Base-by-base conservation (phyloP, 2,329 filamentous ascomycete genomes). In the Fusarium nelsonii region DNA sequence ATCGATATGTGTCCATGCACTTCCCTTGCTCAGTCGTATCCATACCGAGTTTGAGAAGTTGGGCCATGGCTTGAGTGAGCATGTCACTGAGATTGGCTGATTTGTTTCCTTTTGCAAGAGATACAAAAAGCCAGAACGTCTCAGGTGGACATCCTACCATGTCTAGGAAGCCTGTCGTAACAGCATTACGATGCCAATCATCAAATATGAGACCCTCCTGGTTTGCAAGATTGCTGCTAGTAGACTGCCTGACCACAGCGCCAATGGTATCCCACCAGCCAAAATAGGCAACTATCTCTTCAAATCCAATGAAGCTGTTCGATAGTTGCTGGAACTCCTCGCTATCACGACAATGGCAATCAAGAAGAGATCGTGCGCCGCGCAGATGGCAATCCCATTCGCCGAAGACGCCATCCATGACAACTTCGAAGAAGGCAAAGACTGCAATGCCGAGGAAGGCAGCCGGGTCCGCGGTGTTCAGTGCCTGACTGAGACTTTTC, bases 401-500 rank as follows among this genome's bases (percentile, higher is more conserved):
- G 1, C 78, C 78, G 54, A 82, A 83, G 0, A 79, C 75, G 0
- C 79, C 77, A 32, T 81, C 80, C 39, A 77, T 81, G 0, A 82
- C 79, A 0, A 83, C 81, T 14, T 83, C 81, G 28, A 83, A 80
- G 34, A 83, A 78, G 1, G 81, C 81, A 62, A 83, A 82, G 0
- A 79, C 80, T 0, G 81, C 81, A 18, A 83, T 83, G 2, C 80
- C 81, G 6, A 83, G 75, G 10, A 83, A 75, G 0, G 81, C 81
- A 49, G 82, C 76, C 0, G 81, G 81, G 34, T 83, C 78, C 3
- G 79, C 80, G 0, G 76, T 79, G 33, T 77, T 76, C 4, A 83
- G 73, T 8, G 79, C 78, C 40, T 78, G 74, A 58, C 78, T 81
- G 12, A 83, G 74, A 16, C 78, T 77, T 39, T 76, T 74, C 6